Base-by-base conservation (phyloP, 2,329 filamentous ascomycete species). In the Plenodomus tracheiphilus region DNA sequence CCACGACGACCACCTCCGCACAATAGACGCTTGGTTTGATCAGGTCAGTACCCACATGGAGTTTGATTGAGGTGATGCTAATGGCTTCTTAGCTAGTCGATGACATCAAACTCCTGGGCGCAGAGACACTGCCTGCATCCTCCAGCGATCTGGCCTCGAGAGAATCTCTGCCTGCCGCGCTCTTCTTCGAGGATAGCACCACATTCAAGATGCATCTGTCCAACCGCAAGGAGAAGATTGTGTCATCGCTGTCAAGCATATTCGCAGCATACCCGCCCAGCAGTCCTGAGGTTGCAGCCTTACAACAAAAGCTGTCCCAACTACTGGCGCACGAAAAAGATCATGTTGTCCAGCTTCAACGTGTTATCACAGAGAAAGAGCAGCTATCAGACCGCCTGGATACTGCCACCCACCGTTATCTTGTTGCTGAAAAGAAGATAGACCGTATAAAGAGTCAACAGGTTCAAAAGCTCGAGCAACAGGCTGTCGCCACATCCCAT, bases 401-500 rank as follows among this genome's bases (percentile, higher is more conserved):
- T 68, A 87, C 85, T 28, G 94, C 93, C 15, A 96, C 91, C 4
- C 79, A 96, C 50, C 85, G 94, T 57, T 97, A 96, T 66, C 90
- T 97, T 77, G 89, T 95, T 60, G 94, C 94, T 0, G 94, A 99
- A 71, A 95, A 96, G 77, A 94, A 91, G 70, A 79, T 97, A 43
- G 94, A 99, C 70, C 85, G 94, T 37, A 84, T 88, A 19, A 93
- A 90, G 73, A 99, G 94, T 68, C 77, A 85, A 15, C 91, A 96
- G 48, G 91, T 97, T 1, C 89, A 92, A 53, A 96, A 96, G 70
- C 75, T 99, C 51, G 94, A 97, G 70, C 88, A 91, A 64, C 90
- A 96, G 74, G 91, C 92, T 7, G 62, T 70, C 8, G 63, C 60
- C 10, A 59, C 53, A 25, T 54, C 54, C 16, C 39, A 44, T 17